Percentiles rank a stretch among this genome's conserved stretches.
phyloP scores from a whole-genome alignment of 257 asterid species.

The Anisodus acutangulus region DNA sequence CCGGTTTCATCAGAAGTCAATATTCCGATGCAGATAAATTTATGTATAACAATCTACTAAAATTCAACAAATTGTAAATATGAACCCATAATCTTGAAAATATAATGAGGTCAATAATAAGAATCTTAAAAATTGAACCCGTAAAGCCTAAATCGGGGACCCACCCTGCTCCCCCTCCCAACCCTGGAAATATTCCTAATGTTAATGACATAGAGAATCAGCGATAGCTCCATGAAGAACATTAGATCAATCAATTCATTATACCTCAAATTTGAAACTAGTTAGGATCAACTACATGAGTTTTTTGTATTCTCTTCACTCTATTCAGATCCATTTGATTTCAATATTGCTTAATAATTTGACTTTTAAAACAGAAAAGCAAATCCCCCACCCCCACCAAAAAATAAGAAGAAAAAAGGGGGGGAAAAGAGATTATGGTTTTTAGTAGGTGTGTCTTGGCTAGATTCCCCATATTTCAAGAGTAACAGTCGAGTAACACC shows the following conservation, averaged over 20 bases:
- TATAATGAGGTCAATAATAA: background rate
- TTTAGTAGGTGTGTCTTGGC: slow-evolving; percentile 18
- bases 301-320: background rate
- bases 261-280: background rate
- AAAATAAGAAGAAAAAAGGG: background rate
- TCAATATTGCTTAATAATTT: background rate
- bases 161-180: background rate
- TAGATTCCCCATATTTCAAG: slow-evolving; percentile 21
- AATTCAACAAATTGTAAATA: background rate
- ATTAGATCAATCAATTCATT: slow-evolving; percentile 15
- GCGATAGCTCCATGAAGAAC: background rate
- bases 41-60: background rate
- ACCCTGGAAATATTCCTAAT: background rate
- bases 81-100: background rate
- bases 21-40: background rate
- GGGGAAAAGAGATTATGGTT: background rate
- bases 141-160: background rate
- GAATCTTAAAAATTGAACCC: background rate
- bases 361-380: background rate
- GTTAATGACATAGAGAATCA: background rate
- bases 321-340: background rate
- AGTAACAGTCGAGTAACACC: background rate
- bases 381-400: background rate
- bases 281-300: background rate
- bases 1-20: background rate